Base-by-base conservation (phyloP, 1,284 basidiomycete genomes). In the Singerocomus rubriflavus region DNA sequence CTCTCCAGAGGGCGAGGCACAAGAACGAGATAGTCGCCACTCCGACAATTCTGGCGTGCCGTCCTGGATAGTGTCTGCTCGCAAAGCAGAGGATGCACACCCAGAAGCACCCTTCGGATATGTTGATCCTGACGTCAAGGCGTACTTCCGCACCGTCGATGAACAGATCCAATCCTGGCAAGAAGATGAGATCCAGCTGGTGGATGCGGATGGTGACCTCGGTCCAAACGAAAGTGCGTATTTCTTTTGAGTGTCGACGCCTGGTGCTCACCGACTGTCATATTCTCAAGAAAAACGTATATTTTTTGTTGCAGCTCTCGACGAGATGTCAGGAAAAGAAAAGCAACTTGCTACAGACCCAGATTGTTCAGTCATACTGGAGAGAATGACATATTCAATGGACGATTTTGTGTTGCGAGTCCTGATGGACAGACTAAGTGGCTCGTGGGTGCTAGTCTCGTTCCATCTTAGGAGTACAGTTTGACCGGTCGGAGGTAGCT, bases 371-470 rank as follows among this genome's bases (percentile, higher is more conserved):
- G 78, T 88, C 29, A 82, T 96, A 42, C 71, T 98, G 46, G 94
- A 98, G 68, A 78, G 93, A 57, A 85, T 97, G 78, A 65, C 84
- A 13, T 81, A 93, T 62, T 94, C 91, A 1, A 93, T 98, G 85
- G 93, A 95, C 65, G 93, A 97, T 69, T 94, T 93, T 72, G 88
- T 90, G 14, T 77, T 90, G 46, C 79, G 94, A 50, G 92, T 96
- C 3, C 87, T 97, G 57, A 73, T 91, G 52, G 93, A 96, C 66
- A 82, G 85, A 52, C 72, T 98, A 56, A 80, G 80, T 50, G 93
- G 91, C 64, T 90, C 88, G 85, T 94, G 71, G 82, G 88, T 84
- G 38, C 45, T 40, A 25, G 33, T 48, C 30, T 49, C 37, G 7
- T 54, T 48, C 27, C 10, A 21, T 42, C 32, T 32, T 41, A 11